These are phyloP conservation scores for Spathaspora hagerdaliae DNA, from an alignment of 805 yeast genomes.

Conservation along the genomic window DNA sequence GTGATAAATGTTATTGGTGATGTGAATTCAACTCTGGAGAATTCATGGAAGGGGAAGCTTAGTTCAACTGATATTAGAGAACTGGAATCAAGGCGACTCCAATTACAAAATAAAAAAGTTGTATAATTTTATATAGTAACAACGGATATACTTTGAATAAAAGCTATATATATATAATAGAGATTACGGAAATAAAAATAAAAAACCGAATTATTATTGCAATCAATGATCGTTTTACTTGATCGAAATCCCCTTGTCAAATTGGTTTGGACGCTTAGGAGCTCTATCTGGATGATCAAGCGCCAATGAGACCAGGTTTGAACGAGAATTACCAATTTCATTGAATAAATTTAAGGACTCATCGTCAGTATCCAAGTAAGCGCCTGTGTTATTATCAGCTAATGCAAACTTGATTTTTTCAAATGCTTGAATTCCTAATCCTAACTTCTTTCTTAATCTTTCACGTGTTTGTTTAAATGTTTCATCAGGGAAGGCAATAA, in stretches of 20 bases:
- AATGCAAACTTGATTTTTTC: conserved; percentile 68
- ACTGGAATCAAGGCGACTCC: conserved; percentile 7
- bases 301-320: conserved; percentile 55
- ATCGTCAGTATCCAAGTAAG: conserved; percentile 45
- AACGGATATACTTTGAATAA: neutral
- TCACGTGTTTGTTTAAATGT: conserved; percentile 54
- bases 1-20: conserved; percentile 59
- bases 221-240: conserved; percentile 12
- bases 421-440: conserved; percentile 76
- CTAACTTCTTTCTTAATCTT: conserved; percentile 66
- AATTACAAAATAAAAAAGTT: neutral
- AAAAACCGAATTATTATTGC: neutral
- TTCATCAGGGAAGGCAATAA: conserved; percentile 69
- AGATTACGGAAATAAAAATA: neutral
- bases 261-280: conserved; percentile 35
- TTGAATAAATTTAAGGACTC: conserved; percentile 55
- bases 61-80: conserved; percentile 81
- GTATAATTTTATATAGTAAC: neutral
- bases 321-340: conserved; percentile 32
- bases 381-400: conserved; percentile 38
- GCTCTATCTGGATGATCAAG: conserved; percentile 86
- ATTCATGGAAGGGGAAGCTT: conserved; percentile 62
- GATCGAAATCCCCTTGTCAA: conserved; percentile 43
- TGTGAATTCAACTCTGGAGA: conserved; percentile 29
- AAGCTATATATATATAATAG: neutral